phyloP scores from a whole-genome alignment of 129 eudicot genomes.

The Glebionis coronaria region DNA sequence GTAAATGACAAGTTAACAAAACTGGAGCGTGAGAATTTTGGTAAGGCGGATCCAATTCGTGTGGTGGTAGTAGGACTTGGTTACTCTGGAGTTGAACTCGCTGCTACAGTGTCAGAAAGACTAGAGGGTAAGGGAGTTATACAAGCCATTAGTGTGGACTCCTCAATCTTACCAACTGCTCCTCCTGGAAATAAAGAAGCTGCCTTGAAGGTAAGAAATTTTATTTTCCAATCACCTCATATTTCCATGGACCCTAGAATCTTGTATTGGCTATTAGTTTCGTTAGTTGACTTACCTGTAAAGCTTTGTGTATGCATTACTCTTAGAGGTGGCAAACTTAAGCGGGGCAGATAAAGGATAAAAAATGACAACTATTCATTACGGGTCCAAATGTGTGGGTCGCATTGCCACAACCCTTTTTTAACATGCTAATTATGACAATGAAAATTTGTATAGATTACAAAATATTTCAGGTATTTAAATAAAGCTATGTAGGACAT shows the following conservation, averaged over 20 bases:
- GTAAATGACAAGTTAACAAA: slow-evolving; percentile 64
- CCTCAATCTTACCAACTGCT: slow-evolving; percentile 68
- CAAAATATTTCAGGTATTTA: no score
- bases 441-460: no score
- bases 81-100: slow-evolving; percentile 90
- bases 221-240: background rate
- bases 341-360: no score
- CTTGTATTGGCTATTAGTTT: background rate
- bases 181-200: slow-evolving; percentile 89
- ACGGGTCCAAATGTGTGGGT: no score
- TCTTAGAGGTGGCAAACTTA: background rate
- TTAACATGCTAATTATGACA: no score
- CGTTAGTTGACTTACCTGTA: background rate
- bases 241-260: background rate
- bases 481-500: no score
- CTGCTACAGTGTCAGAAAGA: slow-evolving; percentile 91
- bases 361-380: no score
- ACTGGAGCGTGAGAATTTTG: slow-evolving; percentile 69
- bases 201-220: slow-evolving; percentile 68
- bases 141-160: slow-evolving; percentile 76
- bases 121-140: slow-evolving; percentile 79
- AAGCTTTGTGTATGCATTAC: background rate
- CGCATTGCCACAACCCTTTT: no score
- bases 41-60: slow-evolving; percentile 52
- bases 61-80: slow-evolving; percentile 98